Evolutionary conservation across 106 monocot genomes (phyloP).

Genomic region (Gastrodia elata): DNA sequence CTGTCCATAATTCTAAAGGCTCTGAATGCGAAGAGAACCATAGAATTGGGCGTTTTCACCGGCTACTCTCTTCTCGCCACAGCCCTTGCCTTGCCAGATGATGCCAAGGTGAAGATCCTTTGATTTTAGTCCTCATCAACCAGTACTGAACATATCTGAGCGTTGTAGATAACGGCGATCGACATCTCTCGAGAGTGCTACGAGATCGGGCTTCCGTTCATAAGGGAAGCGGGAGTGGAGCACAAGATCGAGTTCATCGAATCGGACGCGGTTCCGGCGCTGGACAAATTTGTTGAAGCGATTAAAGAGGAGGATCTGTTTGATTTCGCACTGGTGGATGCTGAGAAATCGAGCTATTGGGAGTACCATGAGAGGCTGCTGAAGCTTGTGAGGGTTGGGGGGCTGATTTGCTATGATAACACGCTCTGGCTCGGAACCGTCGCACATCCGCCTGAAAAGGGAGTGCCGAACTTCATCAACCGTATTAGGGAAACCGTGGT

Average conservation of each 20-base stretch:
- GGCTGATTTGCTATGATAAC: constrained; percentile 56
- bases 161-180: constrained; percentile 16
- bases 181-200: constrained; percentile 5
- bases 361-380: constrained; percentile 45
- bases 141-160: neutral
- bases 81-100: constrained; percentile 13
- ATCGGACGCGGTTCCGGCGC: constrained; percentile 10
- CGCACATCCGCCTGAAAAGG: constrained; percentile 11
- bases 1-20: constrained; percentile 24
- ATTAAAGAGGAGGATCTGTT: constrained; percentile 22
- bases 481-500: neutral
- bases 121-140: neutral
- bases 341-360: constrained; percentile 33
- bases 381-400: constrained; percentile 43
- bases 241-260: constrained; percentile 20
- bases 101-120: constrained; percentile 14
- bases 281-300: constrained; percentile 20
- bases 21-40: constrained; percentile 24
- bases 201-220: constrained; percentile 10
- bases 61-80: constrained; percentile 25
- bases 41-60: constrained; percentile 27
- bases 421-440: constrained; percentile 53
- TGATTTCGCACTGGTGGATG: constrained; percentile 60
- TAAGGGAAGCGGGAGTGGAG: constrained; percentile 13
- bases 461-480: neutral